A percentile compares a stretch with the other conserved stretches of the same genome.
Evolutionary conservation across 495 filamentous ascomycete species (phyloP).

Genomic region (Annulohypoxylon stygium): DNA sequence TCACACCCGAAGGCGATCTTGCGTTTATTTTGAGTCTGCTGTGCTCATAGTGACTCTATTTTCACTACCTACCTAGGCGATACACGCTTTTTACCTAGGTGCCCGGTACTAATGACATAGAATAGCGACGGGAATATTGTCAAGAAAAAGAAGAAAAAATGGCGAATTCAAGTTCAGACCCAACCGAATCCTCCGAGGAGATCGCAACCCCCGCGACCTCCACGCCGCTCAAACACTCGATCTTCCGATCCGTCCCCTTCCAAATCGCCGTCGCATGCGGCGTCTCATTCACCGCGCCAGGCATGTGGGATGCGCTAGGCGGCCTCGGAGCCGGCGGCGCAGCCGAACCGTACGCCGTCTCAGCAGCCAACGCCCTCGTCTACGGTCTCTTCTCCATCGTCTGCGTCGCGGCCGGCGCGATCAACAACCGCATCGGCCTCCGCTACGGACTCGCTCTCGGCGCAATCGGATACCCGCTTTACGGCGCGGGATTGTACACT

Average conservation of each 20-base stretch:
- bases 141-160: slow-evolving; percentile 18
- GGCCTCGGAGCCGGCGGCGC: slow-evolving; percentile 49
- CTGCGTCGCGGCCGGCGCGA: slow-evolving; percentile 51
- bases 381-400: slow-evolving; percentile 52
- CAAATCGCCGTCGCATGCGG: slow-evolving; percentile 51
- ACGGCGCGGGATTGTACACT: slow-evolving; percentile 45
- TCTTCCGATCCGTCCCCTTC: slow-evolving; percentile 51
- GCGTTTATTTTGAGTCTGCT: neutral
- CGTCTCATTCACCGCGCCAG: slow-evolving; percentile 49
- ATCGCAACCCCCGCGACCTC: slow-evolving; percentile 4
- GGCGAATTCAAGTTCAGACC: slow-evolving; percentile 28
- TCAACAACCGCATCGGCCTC: slow-evolving; percentile 54
- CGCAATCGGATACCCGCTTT: slow-evolving; percentile 44
- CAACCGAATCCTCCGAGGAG: slow-evolving; percentile 16
- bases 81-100: neutral
- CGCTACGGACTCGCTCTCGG: slow-evolving; percentile 49
- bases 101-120: neutral
- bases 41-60: neutral
- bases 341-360: slow-evolving; percentile 51
- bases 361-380: slow-evolving; percentile 51
- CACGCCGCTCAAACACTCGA: slow-evolving; percentile 33
- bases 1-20: neutral
- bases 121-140: neutral
- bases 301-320: slow-evolving; percentile 54
- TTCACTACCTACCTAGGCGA: neutral